Evolutionary conservation across 1,284 basidiomycete species (phyloP).

Genomic region (Ustilago lituana): DNA sequence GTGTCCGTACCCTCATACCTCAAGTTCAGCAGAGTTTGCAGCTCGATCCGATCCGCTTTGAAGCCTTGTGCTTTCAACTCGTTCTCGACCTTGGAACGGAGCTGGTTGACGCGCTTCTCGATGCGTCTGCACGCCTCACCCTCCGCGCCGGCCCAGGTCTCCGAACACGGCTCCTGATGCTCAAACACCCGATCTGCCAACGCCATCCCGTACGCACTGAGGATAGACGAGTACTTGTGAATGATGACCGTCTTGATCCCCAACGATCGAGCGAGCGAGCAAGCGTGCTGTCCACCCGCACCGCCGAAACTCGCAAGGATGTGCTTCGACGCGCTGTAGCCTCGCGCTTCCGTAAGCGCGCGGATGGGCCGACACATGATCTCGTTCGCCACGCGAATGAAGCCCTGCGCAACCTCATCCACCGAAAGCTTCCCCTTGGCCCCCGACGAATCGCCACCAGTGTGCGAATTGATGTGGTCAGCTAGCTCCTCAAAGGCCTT

Average conservation of each 20-base stretch:
- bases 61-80: slow-evolving; percentile 85
- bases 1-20: slow-evolving; percentile 78
- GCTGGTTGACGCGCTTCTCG: slow-evolving; percentile 68
- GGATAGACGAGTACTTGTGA: slow-evolving; percentile 84
- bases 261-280: slow-evolving; percentile 82
- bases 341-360: slow-evolving; percentile 87
- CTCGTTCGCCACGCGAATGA: slow-evolving; percentile 65
- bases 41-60: slow-evolving; percentile 74
- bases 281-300: slow-evolving; percentile 90
- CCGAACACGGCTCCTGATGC: slow-evolving; percentile 84
- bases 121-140: slow-evolving; percentile 17
- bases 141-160: slow-evolving; percentile 70
- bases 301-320: slow-evolving; percentile 91
- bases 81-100: slow-evolving; percentile 72
- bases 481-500: slow-evolving; percentile 76
- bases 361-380: slow-evolving; percentile 89
- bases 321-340: slow-evolving; percentile 84
- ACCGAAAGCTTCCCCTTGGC: slow-evolving; percentile 70
- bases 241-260: slow-evolving; percentile 86
- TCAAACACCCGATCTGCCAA: slow-evolving; percentile 81
- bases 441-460: slow-evolving; percentile 69
- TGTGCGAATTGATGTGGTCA: slow-evolving; percentile 75
- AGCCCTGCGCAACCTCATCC: slow-evolving; percentile 89
- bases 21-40: slow-evolving; percentile 82
- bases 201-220: slow-evolving; percentile 88